These are phyloP conservation scores for Dittrichia graveolens DNA, from an alignment of 129 eudicot genomes.

Conservation along the genomic window DNA sequence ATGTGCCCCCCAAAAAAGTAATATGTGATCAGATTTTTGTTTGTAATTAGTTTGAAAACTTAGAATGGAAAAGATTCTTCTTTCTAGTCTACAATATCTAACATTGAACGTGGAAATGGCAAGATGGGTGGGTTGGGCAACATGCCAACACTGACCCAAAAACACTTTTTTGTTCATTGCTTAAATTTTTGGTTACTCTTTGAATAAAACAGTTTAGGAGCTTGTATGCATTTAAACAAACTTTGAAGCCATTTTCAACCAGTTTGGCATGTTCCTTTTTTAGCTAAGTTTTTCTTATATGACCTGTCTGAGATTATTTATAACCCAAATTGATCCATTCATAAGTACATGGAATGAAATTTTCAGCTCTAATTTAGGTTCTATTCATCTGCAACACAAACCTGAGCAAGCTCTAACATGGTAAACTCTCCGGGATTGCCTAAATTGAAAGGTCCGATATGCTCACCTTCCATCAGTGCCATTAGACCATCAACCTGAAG, in stretches of 20 bases:
- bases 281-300: background rate
- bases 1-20: background rate
- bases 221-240: background rate
- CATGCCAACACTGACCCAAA: background rate
- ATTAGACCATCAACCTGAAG: slow-evolving; percentile 69
- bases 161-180: background rate
- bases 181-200: background rate
- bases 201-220: background rate
- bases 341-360: background rate
- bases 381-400: slow-evolving; percentile 11
- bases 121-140: background rate
- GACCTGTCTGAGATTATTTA: background rate
- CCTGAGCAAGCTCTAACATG: slow-evolving; percentile 91
- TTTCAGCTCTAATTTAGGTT: background rate
- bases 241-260: background rate
- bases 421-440: slow-evolving; percentile 92
- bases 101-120: background rate
- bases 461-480: slow-evolving; percentile 83
- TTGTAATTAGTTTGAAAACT: background rate
- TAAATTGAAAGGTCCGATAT: slow-evolving; percentile 78
- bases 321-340: background rate
- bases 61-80: background rate
- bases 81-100: background rate
- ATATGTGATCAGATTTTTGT: background rate
- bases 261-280: background rate